Base-by-base conservation (phyloP, 305 asterid species). In the Fraxinus albicans region DNA sequence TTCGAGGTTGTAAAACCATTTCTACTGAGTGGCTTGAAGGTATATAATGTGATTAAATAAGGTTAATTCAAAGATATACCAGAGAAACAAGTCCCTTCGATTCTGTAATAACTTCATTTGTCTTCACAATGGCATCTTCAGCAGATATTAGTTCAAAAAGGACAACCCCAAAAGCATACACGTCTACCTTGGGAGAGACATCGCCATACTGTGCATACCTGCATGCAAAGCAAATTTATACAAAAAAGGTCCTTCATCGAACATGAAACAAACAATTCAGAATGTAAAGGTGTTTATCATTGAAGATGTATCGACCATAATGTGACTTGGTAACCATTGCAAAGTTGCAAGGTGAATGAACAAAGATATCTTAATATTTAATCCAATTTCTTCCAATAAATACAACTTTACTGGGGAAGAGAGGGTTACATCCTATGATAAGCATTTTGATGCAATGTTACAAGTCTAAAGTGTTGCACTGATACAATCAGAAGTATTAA, bases 121-220 rank as follows among this genome's bases (percentile, higher is more conserved):
- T 80, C 86, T 80, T 95, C 65, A 92, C 84, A 44, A 92, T 90
- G 80, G 98, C 98, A 83, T 88, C 93, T 83, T 91, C 90, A 77
- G 91, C 98, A 3, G 98, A 92, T 86, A 95, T 90, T 60, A 95
- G 75, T 34, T 92, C 94, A 23, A 89, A 92, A 60, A 95, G 95
- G 63, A 93, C 98, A 17, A 95, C 98, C 3, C 98, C 98, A 36
- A 93, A 92, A 34, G 98, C 98, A 67, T 91, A 95, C 25, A 95
- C 98, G 36, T 95, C 98, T 10, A 88, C 85, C 85, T 91, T 95
- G 0, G 93, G 89, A 33, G 98, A 91, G 78, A 95, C 91, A 15
- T 95, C 94, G 36, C 98, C 98, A 73, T 89, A 92, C 55, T 93
- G 97, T 0, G 93, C 95, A 77, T 95, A 95, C 85, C 98, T 95